A percentile compares a stretch with the other conserved stretches of the same genome.
Evolutionary conservation across 2,329 filamentous ascomycete species (phyloP).

Genomic region (Dactylonectria macrodidyma): DNA sequence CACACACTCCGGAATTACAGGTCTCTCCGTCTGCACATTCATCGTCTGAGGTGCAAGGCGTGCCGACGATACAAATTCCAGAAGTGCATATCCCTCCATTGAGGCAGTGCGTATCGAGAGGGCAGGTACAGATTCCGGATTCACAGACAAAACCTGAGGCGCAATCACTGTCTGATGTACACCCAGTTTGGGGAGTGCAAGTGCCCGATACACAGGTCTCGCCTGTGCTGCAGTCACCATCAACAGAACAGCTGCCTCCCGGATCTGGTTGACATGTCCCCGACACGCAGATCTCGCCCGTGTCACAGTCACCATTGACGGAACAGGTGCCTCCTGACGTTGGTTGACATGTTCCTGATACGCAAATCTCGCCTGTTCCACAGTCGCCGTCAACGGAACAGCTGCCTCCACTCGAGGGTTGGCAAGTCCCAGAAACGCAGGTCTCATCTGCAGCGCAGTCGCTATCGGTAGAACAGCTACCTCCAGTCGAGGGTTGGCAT

Average conservation of each 20-base stretch:
- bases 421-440: neutral
- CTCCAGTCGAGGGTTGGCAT: neutral
- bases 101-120: neutral
- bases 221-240: too few species aligned
- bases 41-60: neutral
- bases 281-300: too few species aligned
- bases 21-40: constrained; percentile 11
- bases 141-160: too few species aligned
- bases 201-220: neutral
- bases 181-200: neutral
- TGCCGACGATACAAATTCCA: neutral
- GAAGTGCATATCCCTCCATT: neutral
- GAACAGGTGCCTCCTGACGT: neutral
- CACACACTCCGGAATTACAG: neutral
- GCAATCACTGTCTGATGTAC: neutral
- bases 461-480: too few species aligned
- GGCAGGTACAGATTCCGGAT: too few species aligned
- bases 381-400: neutral
- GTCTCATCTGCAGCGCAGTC: too few species aligned
- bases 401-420: neutral
- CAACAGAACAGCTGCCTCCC: too few species aligned
- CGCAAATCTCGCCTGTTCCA: neutral
- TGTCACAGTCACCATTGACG: neutral
- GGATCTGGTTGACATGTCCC: too few species aligned
- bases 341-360: neutral